These are phyloP conservation scores for Polytrichum formosum DNA, from an alignment of 225 moss, liverwort and hornwort species.

Conservation along the genomic window DNA sequence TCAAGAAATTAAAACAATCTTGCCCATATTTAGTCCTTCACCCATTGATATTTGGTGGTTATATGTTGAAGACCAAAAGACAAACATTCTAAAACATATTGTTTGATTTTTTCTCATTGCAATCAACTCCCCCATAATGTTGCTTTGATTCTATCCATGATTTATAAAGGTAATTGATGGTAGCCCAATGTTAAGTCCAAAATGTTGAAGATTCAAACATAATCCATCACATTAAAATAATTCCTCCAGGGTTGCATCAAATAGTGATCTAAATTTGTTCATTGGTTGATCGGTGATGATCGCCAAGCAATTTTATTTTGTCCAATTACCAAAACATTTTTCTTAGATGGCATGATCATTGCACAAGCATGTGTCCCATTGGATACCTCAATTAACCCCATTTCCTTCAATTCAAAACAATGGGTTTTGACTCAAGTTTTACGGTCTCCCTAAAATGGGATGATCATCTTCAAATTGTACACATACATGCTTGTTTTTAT, in stretches of 20 bases:
- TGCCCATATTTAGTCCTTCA: too few species aligned
- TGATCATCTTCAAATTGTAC: too few species aligned
- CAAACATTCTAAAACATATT: too few species aligned
- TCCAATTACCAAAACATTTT: not conserved
- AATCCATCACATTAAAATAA: not conserved
- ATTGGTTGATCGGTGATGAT: not conserved
- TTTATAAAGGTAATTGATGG: not conserved
- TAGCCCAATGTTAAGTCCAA: not conserved
- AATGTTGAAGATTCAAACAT: not conserved
- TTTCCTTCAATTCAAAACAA: not conserved
- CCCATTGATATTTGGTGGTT: too few species aligned
- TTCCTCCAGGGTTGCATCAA: not conserved
- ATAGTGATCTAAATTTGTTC: not conserved
- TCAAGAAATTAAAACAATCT: too few species aligned
- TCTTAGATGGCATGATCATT: too few species aligned
- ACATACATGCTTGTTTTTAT: too few species aligned
- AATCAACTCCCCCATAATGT: slow-evolving; percentile 6
- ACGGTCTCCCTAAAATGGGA: too few species aligned
- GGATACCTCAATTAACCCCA: not conserved
- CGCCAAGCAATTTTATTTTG: not conserved
- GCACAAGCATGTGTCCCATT: too few species aligned
- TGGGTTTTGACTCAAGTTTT: too few species aligned
- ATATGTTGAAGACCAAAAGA: too few species aligned
- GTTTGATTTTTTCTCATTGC: too few species aligned
- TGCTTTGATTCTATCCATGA: not conserved